Evolutionary conservation across 2,329 filamentous ascomycete species (phyloP).

Genomic region (Sporothrix variecibatus): DNA sequence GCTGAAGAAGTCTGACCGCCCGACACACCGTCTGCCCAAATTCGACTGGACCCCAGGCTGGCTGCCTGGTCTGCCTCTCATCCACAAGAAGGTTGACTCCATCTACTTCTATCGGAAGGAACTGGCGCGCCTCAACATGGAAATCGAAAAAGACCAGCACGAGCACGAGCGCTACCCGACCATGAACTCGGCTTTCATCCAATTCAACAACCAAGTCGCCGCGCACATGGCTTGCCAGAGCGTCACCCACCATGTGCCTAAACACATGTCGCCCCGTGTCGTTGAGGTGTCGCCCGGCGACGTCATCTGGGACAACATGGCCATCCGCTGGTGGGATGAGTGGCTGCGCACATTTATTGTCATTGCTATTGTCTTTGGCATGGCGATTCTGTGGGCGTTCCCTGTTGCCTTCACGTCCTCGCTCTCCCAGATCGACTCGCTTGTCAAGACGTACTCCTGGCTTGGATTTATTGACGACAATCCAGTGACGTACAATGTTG

Average conservation of each 20-base stretch:
- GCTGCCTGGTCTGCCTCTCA: constrained; percentile 74
- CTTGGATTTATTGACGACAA: constrained; percentile 68
- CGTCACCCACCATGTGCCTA: constrained; percentile 84
- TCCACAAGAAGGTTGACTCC: constrained; percentile 90
- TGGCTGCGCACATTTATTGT: constrained; percentile 73
- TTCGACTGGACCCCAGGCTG: constrained; percentile 60
- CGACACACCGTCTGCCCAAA: constrained; percentile 74
- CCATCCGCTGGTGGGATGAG: constrained; percentile 88
- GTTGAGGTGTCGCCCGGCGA: constrained; percentile 94
- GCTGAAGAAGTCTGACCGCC: constrained; percentile 76
- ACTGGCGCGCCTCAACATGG: constrained; percentile 81
- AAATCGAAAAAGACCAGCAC: constrained; percentile 88
- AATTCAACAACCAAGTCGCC: constrained; percentile 96
- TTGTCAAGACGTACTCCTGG: constrained; percentile 67
- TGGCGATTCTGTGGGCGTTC: constrained; percentile 87
- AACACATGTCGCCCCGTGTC: constrained; percentile 87
- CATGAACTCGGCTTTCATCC: constrained; percentile 96
- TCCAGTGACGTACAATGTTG: constrained; percentile 59
- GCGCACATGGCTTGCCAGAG: constrained; percentile 98
- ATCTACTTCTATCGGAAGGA: constrained; percentile 90
- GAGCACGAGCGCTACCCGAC: constrained; percentile 82
- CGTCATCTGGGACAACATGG: constrained; percentile 97
- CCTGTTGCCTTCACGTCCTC: constrained; percentile 87
- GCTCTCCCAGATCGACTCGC: constrained; percentile 71
- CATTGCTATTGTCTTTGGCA: constrained; percentile 64